These are phyloP conservation scores for Metschnikowia peoriensis DNA, from an alignment of 805 yeast genomes.

Conservation along the genomic window DNA sequence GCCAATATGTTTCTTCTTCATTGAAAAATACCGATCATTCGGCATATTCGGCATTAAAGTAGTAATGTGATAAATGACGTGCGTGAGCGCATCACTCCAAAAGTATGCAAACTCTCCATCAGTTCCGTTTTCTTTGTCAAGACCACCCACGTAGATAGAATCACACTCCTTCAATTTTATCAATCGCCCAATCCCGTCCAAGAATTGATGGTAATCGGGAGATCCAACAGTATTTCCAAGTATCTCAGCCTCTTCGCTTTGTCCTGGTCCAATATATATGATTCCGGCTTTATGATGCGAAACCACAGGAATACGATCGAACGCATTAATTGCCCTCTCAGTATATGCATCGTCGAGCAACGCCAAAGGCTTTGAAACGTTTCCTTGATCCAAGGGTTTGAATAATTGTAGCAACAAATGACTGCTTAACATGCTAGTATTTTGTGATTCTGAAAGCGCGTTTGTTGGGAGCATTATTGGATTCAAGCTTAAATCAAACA, in stretches of 20 bases:
- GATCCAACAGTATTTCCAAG: conserved; percentile 67
- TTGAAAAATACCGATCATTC: conserved; percentile 42
- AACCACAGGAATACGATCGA: conserved; percentile 76
- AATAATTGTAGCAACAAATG: conserved; percentile 52
- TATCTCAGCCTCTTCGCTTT: conserved; percentile 60
- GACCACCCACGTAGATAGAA: conserved; percentile 68
- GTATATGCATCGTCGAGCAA: conserved; percentile 48
- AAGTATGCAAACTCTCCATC: conserved; percentile 77
- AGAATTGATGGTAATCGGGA: conserved; percentile 54
- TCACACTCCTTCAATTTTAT: conserved; percentile 53
- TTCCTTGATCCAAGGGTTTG: conserved; percentile 38
- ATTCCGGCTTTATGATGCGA: conserved; percentile 79
- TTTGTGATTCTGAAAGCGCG: conserved; percentile 11
- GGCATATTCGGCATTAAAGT: conserved; percentile 70
- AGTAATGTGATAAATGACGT: conserved; percentile 73
- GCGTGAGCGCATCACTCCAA: conserved; percentile 71
- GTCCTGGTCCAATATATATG: conserved; percentile 69
- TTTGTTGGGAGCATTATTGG: conserved; percentile 16
- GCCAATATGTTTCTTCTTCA: conserved; percentile 84
- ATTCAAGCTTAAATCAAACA: conserved; percentile 45
- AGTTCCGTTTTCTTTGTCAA: conserved; percentile 63
- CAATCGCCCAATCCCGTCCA: conserved; percentile 57
- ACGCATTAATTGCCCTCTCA: conserved; percentile 51
- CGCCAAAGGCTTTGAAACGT: conserved; percentile 44
- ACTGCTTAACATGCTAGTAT: conserved; percentile 29